Conservation (phyloP, 306 rosid genomes). For the Rosa multiflora region DNA sequence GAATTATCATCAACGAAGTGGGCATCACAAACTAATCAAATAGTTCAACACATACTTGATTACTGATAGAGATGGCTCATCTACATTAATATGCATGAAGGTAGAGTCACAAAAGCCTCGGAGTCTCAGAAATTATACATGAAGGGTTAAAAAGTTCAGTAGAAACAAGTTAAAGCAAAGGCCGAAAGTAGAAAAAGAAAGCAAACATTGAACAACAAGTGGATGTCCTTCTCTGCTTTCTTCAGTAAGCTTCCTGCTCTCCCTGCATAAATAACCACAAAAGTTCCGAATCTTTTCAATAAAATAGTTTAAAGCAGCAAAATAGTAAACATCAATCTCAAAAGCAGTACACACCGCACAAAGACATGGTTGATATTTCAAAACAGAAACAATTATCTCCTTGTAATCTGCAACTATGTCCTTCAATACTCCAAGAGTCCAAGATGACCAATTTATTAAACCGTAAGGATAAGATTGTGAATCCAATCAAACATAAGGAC, state of each 20-base stretch:
- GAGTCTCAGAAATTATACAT: not conserved
- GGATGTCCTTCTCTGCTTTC: slow-evolving; percentile 1
- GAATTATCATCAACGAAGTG: not conserved
- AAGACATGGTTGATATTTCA: not conserved
- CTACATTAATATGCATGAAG: not conserved
- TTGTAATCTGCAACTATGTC: not conserved
- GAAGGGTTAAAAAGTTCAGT: not conserved
- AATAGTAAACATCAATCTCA: not conserved
- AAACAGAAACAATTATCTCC: not conserved
- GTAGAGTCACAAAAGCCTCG: not conserved
- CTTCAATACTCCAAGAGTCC: not conserved
- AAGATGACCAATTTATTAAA: not conserved
- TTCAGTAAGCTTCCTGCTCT: slow-evolving; percentile 49
- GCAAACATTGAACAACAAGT: not conserved
- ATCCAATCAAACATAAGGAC: not conserved
- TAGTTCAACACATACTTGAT: not conserved
- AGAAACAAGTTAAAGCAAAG: slow-evolving; percentile 2
- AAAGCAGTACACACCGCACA: not conserved
- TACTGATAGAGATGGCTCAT: not conserved
- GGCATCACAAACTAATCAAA: not conserved
- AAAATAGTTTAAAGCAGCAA: not conserved
- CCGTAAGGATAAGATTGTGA: not conserved
- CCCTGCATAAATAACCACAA: slow-evolving; percentile 23
- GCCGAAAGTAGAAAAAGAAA: not conserved
- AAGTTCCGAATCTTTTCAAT: not conserved